These are phyloP conservation scores for Colletotrichum caudatum DNA, from an alignment of 2,329 filamentous ascomycete species.

Conservation along the genomic window DNA sequence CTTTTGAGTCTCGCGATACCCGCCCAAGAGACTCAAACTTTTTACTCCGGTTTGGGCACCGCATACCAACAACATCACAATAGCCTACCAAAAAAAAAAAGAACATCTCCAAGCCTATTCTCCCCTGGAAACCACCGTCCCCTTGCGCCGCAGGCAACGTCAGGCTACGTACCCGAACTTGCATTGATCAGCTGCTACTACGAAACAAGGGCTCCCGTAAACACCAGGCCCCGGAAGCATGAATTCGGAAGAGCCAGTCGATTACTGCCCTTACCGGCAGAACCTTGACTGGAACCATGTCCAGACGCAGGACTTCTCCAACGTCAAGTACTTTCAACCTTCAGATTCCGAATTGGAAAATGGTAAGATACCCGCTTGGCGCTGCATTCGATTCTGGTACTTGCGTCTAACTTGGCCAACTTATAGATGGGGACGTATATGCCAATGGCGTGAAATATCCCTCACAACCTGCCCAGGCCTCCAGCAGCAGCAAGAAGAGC, in stretches of 20 bases:
- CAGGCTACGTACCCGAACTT: conserved; percentile 24
- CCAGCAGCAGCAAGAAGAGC: conserved; percentile 32
- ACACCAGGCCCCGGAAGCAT: conserved; percentile 53
- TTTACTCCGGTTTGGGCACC: conserved; percentile 38
- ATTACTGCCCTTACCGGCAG: conserved; percentile 56
- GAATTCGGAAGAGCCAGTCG: conserved; percentile 53
- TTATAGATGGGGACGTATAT: conserved; percentile 34
- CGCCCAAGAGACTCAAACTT: conserved; percentile 38
- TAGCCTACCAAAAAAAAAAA: conserved; percentile 15
- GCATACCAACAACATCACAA: conserved; percentile 10
- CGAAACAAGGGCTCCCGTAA: conserved; percentile 36
- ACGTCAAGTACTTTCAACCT: conserved; percentile 55
- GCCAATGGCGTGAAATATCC: conserved; percentile 35
- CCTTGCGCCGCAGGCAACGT: conserved; percentile 6
- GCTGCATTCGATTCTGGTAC: background rate
- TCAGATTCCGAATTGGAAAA: conserved; percentile 53
- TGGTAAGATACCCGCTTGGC: conserved; percentile 22
- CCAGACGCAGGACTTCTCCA: conserved; percentile 58
- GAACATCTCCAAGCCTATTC: conserved; percentile 13
- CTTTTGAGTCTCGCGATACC: conserved; percentile 41
- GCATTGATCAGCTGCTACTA: conserved; percentile 38
- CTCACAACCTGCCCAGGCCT: conserved; percentile 23
- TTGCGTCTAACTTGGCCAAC: conserved; percentile 1
- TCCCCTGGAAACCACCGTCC: conserved; percentile 3
- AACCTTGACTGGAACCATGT: conserved; percentile 54